Base-by-base conservation (phyloP, 176 grass and related monocot genomes). In the Carex scoparia region DNA sequence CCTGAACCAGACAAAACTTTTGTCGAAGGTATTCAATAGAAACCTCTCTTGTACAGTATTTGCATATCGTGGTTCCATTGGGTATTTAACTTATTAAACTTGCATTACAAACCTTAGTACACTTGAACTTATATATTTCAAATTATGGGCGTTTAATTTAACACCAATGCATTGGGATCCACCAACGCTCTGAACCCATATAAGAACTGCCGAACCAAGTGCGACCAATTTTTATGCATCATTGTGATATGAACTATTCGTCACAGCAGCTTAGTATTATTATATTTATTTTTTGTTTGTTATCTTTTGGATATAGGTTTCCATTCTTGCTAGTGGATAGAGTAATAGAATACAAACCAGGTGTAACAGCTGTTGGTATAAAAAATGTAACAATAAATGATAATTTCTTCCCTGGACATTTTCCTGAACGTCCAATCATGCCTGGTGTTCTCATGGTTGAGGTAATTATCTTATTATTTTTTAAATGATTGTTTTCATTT, bases 231-330 rank as follows among this genome's bases (percentile, higher is more conserved):
- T 6, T 7, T 31, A 77, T 15, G 23, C 19, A 55, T 55, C 12
- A 77, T 2, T 5, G 12, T 77, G 10, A 55, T 32, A 77, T 56
- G 23, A 74, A 30, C 72, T 3, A 46, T 46, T 46, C 42, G n/a
- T 82, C 15, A 49, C 37, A 51, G 38, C 38, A 40, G 38, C 38
- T 40, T 40, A 40, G 4, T 40, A 40, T 40, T 28, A 68, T 40
- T 27, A 27, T 58, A 32, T 82, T 82, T 33, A 15, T 30, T 82
- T 42, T 83, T 62, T 61, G 40, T 42, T 81, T 55, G 61, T 68
- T 51, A 27, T 62, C n/a, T 65, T 46, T 46, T 38, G 28, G 61
- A 28, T 6, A 46, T 46, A 46, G 42, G 42, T 46, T 46, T 46
- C 42, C 42, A 46, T 46, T 46, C 42, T 46, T 46, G 42, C 42